A percentile compares a stretch with the other conserved stretches of the same genome.
Conservation (phyloP, 331 rosid genomes). For the Acacia concinna region DNA sequence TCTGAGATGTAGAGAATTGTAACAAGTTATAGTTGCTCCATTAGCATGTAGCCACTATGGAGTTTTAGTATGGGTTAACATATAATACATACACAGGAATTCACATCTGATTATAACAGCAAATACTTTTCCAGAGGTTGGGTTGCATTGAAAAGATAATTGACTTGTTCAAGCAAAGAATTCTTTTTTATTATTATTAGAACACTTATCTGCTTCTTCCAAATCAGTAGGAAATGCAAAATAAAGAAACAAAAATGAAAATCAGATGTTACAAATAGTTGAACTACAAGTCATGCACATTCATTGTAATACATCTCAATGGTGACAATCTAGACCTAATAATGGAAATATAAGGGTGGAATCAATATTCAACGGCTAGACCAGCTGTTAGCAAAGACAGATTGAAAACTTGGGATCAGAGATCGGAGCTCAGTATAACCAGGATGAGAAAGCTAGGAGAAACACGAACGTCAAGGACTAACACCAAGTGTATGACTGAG, state of each 20-base stretch:
- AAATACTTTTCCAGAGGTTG: neutral
- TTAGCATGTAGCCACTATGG: neutral
- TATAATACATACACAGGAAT: neutral
- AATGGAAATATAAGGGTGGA: neutral
- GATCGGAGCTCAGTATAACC: neutral
- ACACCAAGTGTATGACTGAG: neutral
- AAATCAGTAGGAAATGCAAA: neutral
- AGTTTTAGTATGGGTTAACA: neutral
- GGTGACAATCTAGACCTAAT: too few species aligned
- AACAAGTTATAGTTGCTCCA: neutral
- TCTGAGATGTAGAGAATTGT: conserved; percentile 45
- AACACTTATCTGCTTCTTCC: neutral
- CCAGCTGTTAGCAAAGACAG: neutral
- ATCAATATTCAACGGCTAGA: neutral
- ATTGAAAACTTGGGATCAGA: neutral
- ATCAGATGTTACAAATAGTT: neutral
- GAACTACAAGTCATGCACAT: too few species aligned
- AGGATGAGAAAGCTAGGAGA: neutral
- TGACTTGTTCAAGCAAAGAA: neutral
- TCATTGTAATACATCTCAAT: neutral
- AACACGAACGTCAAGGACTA: neutral
- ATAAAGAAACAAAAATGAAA: neutral
- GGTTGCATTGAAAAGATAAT: neutral
- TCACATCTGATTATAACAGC: neutral
- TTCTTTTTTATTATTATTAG: neutral